These are phyloP conservation scores for Suhomyces anneliseae DNA, from an alignment of 1,139 yeast species.

Conservation along the genomic window DNA sequence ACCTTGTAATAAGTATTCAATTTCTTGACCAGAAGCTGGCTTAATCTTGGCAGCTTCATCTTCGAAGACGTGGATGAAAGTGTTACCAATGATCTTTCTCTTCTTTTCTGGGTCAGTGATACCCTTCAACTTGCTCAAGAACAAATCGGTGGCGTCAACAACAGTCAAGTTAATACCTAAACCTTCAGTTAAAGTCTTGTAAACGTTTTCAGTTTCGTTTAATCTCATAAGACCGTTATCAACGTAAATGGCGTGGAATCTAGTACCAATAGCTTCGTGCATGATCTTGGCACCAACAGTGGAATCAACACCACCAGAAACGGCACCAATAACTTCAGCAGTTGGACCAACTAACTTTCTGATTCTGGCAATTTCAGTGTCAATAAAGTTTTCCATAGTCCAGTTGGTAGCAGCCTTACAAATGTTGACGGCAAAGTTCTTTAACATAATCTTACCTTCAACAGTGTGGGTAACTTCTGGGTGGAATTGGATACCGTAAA, in stretches of 20 bases:
- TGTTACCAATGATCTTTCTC: slow-evolving; percentile 98
- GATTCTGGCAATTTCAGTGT: slow-evolving; percentile 92
- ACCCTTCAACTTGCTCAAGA: slow-evolving; percentile 82
- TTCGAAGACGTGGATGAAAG: slow-evolving; percentile 95
- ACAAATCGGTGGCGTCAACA: slow-evolving; percentile 90
- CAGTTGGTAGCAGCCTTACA: slow-evolving; percentile 88
- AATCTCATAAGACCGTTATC: slow-evolving; percentile 97
- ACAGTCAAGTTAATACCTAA: slow-evolving; percentile 93
- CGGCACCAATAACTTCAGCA: slow-evolving; percentile 99
- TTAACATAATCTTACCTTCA: slow-evolving; percentile 82
- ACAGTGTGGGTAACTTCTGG: slow-evolving; percentile 98
- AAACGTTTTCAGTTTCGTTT: slow-evolving; percentile 86
- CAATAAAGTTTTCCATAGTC: slow-evolving; percentile 98
- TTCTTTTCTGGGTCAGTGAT: slow-evolving; percentile 98
- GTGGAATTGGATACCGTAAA: slow-evolving; percentile 97
- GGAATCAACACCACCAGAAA: slow-evolving; percentile 99
- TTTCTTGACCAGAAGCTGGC: slow-evolving; percentile 86
- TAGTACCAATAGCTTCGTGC: slow-evolving; percentile 97
- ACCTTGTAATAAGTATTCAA: slow-evolving; percentile 94
- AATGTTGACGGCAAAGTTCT: slow-evolving; percentile 89
- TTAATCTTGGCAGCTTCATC: slow-evolving; percentile 90
- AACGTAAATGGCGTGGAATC: slow-evolving; percentile 97
- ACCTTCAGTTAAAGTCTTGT: slow-evolving; percentile 87
- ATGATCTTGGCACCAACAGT: slow-evolving; percentile 98
- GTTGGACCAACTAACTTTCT: slow-evolving; percentile 91